phyloP scores from a whole-genome alignment of 352 stramenopile genomes.

The Phytophthora gonapodyides region DNA sequence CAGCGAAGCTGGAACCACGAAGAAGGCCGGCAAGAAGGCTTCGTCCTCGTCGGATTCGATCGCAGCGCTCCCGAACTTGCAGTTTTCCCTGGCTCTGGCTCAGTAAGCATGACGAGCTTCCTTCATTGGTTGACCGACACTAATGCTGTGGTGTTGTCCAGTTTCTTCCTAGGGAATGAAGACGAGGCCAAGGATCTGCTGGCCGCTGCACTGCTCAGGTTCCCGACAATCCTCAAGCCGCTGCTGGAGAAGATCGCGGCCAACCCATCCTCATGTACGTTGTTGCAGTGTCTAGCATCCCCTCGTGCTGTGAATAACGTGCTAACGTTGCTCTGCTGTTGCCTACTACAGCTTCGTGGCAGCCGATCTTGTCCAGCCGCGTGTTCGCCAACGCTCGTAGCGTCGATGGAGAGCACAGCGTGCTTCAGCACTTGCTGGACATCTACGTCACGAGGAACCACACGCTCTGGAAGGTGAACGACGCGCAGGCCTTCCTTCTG shows the following conservation, averaged over 20 bases:
- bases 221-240: slow-evolving; percentile 71
- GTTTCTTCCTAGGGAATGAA: slow-evolving; percentile 68
- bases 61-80: slow-evolving; percentile 66
- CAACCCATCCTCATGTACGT: slow-evolving; percentile 67
- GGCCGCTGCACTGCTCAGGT: slow-evolving; percentile 62
- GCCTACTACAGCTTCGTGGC: slow-evolving; percentile 55
- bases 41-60: slow-evolving; percentile 37
- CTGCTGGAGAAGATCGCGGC: slow-evolving; percentile 78
- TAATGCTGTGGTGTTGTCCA: slow-evolving; percentile 31
- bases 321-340: too few species aligned
- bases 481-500: slow-evolving; percentile 73
- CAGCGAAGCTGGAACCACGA: slow-evolving; percentile 11
- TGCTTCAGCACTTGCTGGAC: slow-evolving; percentile 72
- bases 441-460: slow-evolving; percentile 85
- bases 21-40: slow-evolving; percentile 27
- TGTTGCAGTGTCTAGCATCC: slow-evolving; percentile 2
- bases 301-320: neutral
- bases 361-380: slow-evolving; percentile 70
- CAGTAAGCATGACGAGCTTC: slow-evolving; percentile 43
- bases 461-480: slow-evolving; percentile 85
- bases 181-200: slow-evolving; percentile 64
- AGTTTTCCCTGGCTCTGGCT: slow-evolving; percentile 77
- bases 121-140: neutral
- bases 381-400: slow-evolving; percentile 77
- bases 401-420: slow-evolving; percentile 55